Percentiles rank a stretch among this genome's conserved stretches.
These are phyloP conservation scores for Ogataea angusta DNA, from an alignment of 805 yeast genomes.

Conservation along the genomic window DNA sequence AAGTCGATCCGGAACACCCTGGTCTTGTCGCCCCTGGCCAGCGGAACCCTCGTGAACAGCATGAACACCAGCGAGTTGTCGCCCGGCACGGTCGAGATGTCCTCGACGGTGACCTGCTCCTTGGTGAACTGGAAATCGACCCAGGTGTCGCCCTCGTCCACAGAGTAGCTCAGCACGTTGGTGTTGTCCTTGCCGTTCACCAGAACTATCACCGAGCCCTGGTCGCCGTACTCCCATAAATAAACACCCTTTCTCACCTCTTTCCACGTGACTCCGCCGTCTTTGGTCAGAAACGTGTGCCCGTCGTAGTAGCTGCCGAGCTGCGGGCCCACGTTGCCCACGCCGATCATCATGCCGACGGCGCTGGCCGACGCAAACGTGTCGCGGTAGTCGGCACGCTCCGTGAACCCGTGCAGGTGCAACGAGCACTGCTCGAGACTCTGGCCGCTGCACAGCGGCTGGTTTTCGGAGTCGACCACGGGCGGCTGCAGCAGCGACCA, in stretches of 20 bases:
- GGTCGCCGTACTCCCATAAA: slow-evolving; percentile 94
- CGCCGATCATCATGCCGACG: slow-evolving; percentile 76
- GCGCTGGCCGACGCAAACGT: slow-evolving; percentile 84
- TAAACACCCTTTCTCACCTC: slow-evolving; percentile 68
- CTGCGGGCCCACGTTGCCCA: slow-evolving; percentile 80
- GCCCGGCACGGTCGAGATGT: slow-evolving; percentile 81
- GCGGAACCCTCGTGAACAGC: slow-evolving; percentile 52
- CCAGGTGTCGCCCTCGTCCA: slow-evolving; percentile 81
- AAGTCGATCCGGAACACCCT: slow-evolving; percentile 58
- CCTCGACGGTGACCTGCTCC: slow-evolving; percentile 54
- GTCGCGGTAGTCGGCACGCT: slow-evolving; percentile 74
- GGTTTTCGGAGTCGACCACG: slow-evolving; percentile 53
- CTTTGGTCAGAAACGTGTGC: slow-evolving; percentile 57
- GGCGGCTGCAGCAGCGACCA: slow-evolving; percentile 78
- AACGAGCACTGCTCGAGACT: slow-evolving; percentile 66
- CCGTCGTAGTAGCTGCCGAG: slow-evolving; percentile 50
- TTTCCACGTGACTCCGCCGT: slow-evolving; percentile 85
- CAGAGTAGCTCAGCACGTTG: slow-evolving; percentile 56
- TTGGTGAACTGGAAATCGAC: slow-evolving; percentile 58
- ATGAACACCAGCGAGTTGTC: slow-evolving; percentile 79
- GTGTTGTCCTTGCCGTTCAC: slow-evolving; percentile 62
- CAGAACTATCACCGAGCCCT: slow-evolving; percentile 77
- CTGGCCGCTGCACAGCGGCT: slow-evolving; percentile 50
- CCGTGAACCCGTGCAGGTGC: slow-evolving; percentile 85
- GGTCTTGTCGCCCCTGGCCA: slow-evolving; percentile 46